These are phyloP conservation scores for Filosporella fistucella DNA, from an alignment of 495 filamentous ascomycete species.

Conservation along the genomic window DNA sequence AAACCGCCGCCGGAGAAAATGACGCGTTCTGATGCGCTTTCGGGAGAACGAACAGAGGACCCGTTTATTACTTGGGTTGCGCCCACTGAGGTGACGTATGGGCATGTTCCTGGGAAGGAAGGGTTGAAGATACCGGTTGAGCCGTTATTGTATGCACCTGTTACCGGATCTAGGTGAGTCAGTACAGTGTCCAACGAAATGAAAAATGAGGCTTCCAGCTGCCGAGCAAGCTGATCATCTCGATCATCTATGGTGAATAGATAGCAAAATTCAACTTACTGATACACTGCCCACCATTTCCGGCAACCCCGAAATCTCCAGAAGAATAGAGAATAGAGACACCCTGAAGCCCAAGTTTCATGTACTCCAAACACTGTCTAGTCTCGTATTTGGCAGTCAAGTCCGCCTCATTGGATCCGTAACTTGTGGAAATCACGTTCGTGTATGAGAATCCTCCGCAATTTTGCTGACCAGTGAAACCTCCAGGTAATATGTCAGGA, in stretches of 20 bases:
- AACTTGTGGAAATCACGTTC: slow-evolving; percentile 58
- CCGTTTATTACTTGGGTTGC: slow-evolving; percentile 30
- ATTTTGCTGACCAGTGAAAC: slow-evolving; percentile 52
- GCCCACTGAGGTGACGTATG: slow-evolving; percentile 39
- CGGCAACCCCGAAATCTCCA: slow-evolving; percentile 59
- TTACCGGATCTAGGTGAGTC: slow-evolving; percentile 36
- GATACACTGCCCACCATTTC: slow-evolving; percentile 49
- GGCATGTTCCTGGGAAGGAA: slow-evolving; percentile 21
- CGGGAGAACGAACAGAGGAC: slow-evolving; percentile 24
- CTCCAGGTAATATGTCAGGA: slow-evolving; percentile 44
- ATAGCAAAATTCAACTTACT: too few relatives aligned
- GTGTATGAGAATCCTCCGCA: slow-evolving; percentile 57
- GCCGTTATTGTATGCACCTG: slow-evolving; percentile 18
- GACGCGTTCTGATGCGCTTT: slow-evolving; percentile 22
- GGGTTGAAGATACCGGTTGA: slow-evolving; percentile 14
- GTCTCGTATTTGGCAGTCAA: slow-evolving; percentile 47
- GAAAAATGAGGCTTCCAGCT: too few relatives aligned
- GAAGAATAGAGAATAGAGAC: slow-evolving; percentile 48
- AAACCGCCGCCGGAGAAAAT: slow-evolving; percentile 61
- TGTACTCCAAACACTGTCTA: slow-evolving; percentile 53
- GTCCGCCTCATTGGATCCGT: slow-evolving; percentile 48
- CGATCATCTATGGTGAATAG: too few relatives aligned
- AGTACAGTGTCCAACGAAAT: too few relatives aligned
- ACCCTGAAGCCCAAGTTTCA: slow-evolving; percentile 28
- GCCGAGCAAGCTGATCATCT: too few relatives aligned